Base-by-base conservation (phyloP, 2,329 filamentous ascomycete genomes). In the Colletotrichum noveboracense region DNA sequence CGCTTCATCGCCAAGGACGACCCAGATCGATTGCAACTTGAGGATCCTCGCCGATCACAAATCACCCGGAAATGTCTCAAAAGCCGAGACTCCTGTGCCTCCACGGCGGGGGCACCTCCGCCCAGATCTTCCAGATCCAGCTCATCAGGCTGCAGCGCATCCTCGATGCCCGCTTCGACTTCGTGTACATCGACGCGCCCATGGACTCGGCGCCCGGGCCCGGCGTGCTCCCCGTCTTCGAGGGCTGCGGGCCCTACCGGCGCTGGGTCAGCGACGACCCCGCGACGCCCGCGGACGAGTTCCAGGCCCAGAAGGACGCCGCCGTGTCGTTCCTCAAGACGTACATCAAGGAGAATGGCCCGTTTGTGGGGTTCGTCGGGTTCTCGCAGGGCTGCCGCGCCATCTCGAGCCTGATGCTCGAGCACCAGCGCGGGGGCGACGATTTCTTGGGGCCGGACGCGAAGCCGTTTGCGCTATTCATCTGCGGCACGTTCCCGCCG, bases 191-290 rank as follows among this genome's bases (percentile, higher is more conserved):
- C 14, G 74, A 76, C 21, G 74, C 70, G 8, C 74, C 74, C 34
- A 70, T 76, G 30, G 65, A 74, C 24, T 55, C 38, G 36, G 48
- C 60, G 24, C 43, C 74, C 7, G 74, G 74, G 12, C 74, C 74
- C 1, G 74, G 71, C 48, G 74, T 76, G 10, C 52, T 74, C 1
- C 74, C 74, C 10, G 71, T 76, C 9, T 76, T 74, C 36, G 71
- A 74, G 38, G 74, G 74, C 0, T 76, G 74, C 52, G 74, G 60
- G 6, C 74, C 74, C 32, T 76, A 61, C 66, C 34, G 58, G 34
- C 70, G 74, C 34, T 76, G 74, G 74, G 70, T 76, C 38, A 68
- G 56, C 56, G 73, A 75, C 70, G 73, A 75, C 58, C 69, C 73
- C n/a, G 65, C 69, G 24, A 58, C 32, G 6, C 64, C 70, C 24